These are phyloP conservation scores for Ganoderma sinense DNA, from an alignment of 1,284 basidiomycete species.

Conservation along the genomic window DNA sequence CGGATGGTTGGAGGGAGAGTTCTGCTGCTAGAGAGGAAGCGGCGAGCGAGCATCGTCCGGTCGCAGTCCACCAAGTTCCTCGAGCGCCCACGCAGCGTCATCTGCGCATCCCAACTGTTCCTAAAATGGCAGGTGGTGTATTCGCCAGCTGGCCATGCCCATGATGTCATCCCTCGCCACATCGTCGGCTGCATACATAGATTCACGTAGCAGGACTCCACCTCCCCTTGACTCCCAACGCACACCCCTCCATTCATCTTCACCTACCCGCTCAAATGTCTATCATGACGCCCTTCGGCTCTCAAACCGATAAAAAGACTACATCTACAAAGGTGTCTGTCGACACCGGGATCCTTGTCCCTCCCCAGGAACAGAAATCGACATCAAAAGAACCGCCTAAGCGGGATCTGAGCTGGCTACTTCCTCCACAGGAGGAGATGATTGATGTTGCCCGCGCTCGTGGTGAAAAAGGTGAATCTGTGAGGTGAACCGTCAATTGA, in stretches of 20 bases:
- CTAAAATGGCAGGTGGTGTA: slow-evolving; percentile 28
- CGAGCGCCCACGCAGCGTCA: slow-evolving; percentile 22
- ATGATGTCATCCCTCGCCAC: slow-evolving; percentile 24
- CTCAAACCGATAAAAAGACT: slow-evolving; percentile 24
- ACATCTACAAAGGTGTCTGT: slow-evolving; percentile 12
- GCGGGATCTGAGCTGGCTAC: slow-evolving; percentile 13
- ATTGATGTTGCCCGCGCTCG: slow-evolving; percentile 14
- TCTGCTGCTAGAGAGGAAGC: slow-evolving; percentile 34
- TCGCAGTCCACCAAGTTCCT: slow-evolving; percentile 13
- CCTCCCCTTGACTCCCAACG: neutral
- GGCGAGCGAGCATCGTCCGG: slow-evolving; percentile 38
- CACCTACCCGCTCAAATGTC: neutral
- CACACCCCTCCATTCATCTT: neutral
- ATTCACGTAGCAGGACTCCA: neutral
- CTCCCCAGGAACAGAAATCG: slow-evolving; percentile 32
- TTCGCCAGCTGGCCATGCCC: slow-evolving; percentile 3
- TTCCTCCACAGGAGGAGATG: slow-evolving; percentile 13
- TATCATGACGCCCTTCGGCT: slow-evolving; percentile 31
- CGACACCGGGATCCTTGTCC: slow-evolving; percentile 26
- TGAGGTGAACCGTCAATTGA: neutral
- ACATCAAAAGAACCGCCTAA: neutral
- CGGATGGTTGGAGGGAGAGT: slow-evolving; percentile 60
- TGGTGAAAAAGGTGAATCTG: slow-evolving; percentile 13
- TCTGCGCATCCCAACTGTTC: slow-evolving; percentile 13
- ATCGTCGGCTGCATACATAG: slow-evolving; percentile 7